These are phyloP conservation scores for Wallacemonas sp. DNA, from an alignment of 208 protist species.

Conservation along the genomic window DNA sequence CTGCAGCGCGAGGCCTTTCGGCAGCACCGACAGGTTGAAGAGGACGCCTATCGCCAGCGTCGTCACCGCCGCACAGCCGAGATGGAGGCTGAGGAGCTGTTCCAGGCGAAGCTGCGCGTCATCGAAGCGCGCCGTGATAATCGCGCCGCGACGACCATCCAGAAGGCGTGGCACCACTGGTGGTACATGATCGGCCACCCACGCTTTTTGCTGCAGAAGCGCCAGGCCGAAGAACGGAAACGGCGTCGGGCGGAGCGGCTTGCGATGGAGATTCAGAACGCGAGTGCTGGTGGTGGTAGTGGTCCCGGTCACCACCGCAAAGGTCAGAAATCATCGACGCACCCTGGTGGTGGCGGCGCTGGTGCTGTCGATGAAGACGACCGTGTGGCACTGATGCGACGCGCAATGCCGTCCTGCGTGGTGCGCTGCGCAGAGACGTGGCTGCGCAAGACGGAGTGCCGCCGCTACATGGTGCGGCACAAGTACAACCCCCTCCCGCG, in stretches of 20 bases:
- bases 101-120: conserved; percentile 23
- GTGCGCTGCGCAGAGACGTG: conserved; percentile 43
- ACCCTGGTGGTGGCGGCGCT: too few relatives aligned
- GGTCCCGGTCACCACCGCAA: too few relatives aligned
- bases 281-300: too few relatives aligned
- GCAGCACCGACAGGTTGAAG: conserved; percentile 16
- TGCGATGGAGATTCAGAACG: conserved; percentile 18
- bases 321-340: neutral
- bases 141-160: conserved; percentile 50
- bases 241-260: conserved; percentile 24
- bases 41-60: conserved; percentile 19
- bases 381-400: neutral
- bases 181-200: conserved; percentile 55
- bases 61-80: conserved; percentile 6
- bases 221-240: conserved; percentile 49
- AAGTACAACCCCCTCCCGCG: conserved; percentile 16
- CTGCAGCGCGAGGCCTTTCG: neutral
- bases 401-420: conserved; percentile 25
- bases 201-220: conserved; percentile 41
- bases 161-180: conserved; percentile 66
- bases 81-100: conserved; percentile 14
- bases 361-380: neutral
- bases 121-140: conserved; percentile 40
- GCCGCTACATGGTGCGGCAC: conserved; percentile 40
- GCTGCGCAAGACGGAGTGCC: conserved; percentile 43